Percentiles rank a stretch among this genome's conserved stretches.
phyloP scores from a whole-genome alignment of 2,329 filamentous ascomycete genomes.

The Fusarium succisae region DNA sequence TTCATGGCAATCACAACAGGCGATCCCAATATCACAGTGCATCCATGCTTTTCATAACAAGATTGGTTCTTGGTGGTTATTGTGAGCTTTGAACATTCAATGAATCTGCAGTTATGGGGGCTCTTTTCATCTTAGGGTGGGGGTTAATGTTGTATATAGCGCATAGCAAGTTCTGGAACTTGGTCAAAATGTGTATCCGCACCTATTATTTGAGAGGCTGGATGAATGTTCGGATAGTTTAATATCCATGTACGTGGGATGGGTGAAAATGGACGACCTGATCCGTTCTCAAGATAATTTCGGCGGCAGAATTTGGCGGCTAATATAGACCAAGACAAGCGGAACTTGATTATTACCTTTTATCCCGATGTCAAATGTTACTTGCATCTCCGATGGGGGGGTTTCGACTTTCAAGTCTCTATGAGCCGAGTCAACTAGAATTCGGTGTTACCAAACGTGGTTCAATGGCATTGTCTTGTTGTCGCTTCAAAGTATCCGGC shows the following conservation, averaged over 20 bases:
- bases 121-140: conserved; percentile 24
- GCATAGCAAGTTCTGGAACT: conserved; percentile 32
- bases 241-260: conserved; percentile 20
- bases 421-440: conserved; percentile 21
- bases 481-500: background rate
- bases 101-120: background rate
- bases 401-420: background rate
- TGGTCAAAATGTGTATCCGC: conserved; percentile 10
- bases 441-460: background rate
- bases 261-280: conserved; percentile 14
- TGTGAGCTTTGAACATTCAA: background rate
- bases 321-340: conserved; percentile 17
- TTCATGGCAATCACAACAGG: background rate
- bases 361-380: background rate
- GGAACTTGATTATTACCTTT: conserved; percentile 15
- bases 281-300: conserved; percentile 16
- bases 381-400: conserved; percentile 4
- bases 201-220: background rate
- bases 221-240: conserved; percentile 10
- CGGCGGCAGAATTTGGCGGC: conserved; percentile 28
- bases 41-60: background rate
- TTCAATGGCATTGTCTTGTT: background rate
- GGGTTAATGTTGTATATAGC: conserved; percentile 16
- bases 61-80: background rate
- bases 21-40: background rate